Evolutionary conservation across 78 protist genomes (phyloP).

Genomic region (Dictyostelium discoideum): DNA sequence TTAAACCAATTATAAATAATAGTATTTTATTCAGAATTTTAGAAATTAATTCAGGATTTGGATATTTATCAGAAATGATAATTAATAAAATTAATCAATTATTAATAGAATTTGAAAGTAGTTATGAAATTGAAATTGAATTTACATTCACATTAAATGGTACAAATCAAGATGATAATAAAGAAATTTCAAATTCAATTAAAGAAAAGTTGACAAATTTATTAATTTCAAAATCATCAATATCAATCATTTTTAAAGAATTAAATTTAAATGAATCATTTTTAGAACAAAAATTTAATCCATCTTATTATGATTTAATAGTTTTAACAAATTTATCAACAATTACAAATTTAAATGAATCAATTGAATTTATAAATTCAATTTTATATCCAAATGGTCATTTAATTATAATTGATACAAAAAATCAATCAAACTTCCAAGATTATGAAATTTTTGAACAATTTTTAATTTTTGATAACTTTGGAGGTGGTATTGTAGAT

Average conservation of each 20-base stretch:
- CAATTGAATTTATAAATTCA: background rate
- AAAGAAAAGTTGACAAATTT: background rate
- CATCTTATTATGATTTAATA: slow-evolving; percentile 2
- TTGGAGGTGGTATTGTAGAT: background rate
- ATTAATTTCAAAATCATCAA: background rate
- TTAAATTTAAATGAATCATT: background rate
- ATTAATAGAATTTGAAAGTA: background rate
- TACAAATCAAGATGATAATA: background rate
- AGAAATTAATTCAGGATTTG: slow-evolving; percentile 42
- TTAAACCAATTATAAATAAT: background rate
- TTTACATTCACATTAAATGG: background rate
- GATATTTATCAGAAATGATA: background rate
- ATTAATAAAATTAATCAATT: background rate
- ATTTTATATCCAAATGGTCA: slow-evolving; percentile 1
- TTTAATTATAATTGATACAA: background rate
- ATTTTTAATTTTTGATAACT: background rate
- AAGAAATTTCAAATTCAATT: background rate
- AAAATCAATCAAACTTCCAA: background rate
- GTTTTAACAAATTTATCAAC: background rate
- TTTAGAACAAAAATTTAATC: background rate
- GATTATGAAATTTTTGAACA: background rate
- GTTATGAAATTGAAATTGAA: background rate
- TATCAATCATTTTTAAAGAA: background rate
- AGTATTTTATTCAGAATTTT: slow-evolving; percentile 11
- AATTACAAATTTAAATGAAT: background rate